Evolutionary conservation across 352 stramenopile genomes (phyloP), one percentile per base, ranked within the genome.

Genomic region (Phytophthora sp.): DNA sequence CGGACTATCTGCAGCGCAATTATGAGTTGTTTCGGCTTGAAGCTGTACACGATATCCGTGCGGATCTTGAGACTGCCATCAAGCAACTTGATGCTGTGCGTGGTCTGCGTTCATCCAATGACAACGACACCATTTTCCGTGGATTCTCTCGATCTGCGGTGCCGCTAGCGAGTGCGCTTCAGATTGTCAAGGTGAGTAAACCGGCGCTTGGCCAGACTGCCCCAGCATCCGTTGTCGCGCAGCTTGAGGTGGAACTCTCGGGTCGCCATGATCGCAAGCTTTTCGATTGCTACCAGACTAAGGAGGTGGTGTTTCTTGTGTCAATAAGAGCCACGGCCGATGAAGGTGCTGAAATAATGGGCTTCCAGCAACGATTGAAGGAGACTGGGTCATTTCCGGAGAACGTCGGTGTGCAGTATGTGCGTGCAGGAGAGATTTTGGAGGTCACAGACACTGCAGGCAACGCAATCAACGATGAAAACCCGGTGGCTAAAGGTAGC

Each of bases 261-360:
- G 61, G 66, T 31, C 64, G 67, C 1, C 76, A 90, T 50, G 66
- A 88, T 12, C 57, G 61, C 12, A 73, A 69, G 46, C 38, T 50
- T 2, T 99, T 98, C 79, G 96, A 99, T 72, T 71, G 73, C 7
- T 81, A 98, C 26, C 78, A 91, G 38, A 80, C 98, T 18, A 90
- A 96, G 44, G 96, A 99, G 62, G 94, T 98, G 47, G 69, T 99
- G 6, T 99, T 98, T 73, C 74, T 99, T 13, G 69, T 99, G 42
- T 82, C 76, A 16, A 65, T 99, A 8, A 69, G 74, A 41, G 77
- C 80, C 12, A 84, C 77, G 1, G 66, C 69, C 23, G 82, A 91
- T 41, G 88, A 94, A 77, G 86, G 78, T 7, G 71, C 76, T 7
- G 84, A 95, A 42, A 69, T 78, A 2, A 84, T 91, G 73, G 80